These are phyloP conservation scores for Phylloporus arenicola DNA, from an alignment of 768 basidiomycete species.

Conservation along the genomic window DNA sequence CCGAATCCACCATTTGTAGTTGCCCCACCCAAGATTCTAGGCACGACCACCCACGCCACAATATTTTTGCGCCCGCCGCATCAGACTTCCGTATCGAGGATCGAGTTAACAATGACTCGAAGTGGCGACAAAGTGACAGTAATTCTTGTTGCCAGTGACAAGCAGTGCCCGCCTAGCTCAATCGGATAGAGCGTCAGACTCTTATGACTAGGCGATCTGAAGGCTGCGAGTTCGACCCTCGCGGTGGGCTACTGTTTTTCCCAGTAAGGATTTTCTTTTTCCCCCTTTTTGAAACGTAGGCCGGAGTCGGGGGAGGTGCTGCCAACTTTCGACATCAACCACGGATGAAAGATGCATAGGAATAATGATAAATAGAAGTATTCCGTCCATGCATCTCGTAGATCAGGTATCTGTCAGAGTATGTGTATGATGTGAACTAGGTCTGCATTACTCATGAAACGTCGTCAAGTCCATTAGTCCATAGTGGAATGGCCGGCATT, in stretches of 20 bases:
- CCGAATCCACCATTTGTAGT: slow-evolving; percentile 10
- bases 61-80: slow-evolving; percentile 16
- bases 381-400: slow-evolving; percentile 13
- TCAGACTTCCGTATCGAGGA: too few species aligned
- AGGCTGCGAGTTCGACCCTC: slow-evolving; percentile 63
- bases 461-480: slow-evolving; percentile 15
- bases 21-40: neutral
- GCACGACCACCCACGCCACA: slow-evolving; percentile 15
- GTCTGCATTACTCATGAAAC: slow-evolving; percentile 5
- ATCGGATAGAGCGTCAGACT: slow-evolving; percentile 67
- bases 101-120: too few species aligned
- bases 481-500: slow-evolving; percentile 27
- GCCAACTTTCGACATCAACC: neutral
- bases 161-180: slow-evolving; percentile 53
- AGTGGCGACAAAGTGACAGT: neutral
- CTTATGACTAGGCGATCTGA: slow-evolving; percentile 49
- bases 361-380: slow-evolving; percentile 22
- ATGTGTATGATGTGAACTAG: slow-evolving; percentile 5
- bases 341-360: neutral
- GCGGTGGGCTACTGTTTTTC: slow-evolving; percentile 48
- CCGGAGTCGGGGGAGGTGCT: neutral
- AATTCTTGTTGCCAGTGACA: fast-evolving
- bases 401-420: slow-evolving; percentile 4
- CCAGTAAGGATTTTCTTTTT: neutral
- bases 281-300: too few species aligned